Evolutionary conservation across 2,329 filamentous ascomycete species (phyloP).

Genomic region (Rhexocercosporidium sp.): DNA sequence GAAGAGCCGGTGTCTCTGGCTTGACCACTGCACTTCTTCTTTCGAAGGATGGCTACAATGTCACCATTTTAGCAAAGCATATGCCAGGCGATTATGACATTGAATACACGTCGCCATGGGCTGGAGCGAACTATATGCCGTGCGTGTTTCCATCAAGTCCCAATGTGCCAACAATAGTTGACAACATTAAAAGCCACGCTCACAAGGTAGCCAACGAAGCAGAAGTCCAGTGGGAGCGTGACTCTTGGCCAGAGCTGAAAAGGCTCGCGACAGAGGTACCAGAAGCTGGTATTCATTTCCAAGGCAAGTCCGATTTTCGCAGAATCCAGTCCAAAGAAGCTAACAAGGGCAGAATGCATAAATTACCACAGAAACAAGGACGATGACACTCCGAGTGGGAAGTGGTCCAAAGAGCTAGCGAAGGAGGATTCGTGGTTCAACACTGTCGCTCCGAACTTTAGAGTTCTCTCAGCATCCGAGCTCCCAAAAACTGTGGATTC

Average conservation of each 20-base stretch:
- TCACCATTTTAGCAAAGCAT: conserved; percentile 82
- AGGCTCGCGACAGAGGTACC: conserved; percentile 67
- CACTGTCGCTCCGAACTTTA: conserved; percentile 72
- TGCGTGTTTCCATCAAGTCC: conserved; percentile 40
- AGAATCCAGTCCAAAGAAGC: not conserved
- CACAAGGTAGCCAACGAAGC: conserved; percentile 1
- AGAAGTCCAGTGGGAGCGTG: conserved; percentile 57
- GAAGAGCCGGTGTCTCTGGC: conserved; percentile 67
- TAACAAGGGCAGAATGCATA: not conserved
- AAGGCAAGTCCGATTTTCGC: conserved; percentile 52
- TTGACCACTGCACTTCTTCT: conserved; percentile 68
- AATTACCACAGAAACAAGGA: conserved; percentile 10
- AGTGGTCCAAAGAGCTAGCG: conserved; percentile 1
- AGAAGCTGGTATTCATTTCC: conserved; percentile 82
- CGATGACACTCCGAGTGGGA: conserved; percentile 1
- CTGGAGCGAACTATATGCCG: conserved; percentile 81
- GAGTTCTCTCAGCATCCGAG: conserved; percentile 59
- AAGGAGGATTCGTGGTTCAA: conserved; percentile 63
- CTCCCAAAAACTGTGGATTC: conserved; percentile 70
- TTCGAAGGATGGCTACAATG: conserved; percentile 59
- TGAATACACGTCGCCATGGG: conserved; percentile 89
- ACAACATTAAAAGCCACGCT: not conserved
- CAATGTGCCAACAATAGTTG: not conserved
- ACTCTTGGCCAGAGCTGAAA: conserved; percentile 68
- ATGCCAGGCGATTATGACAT: conserved; percentile 94